phyloP scores from a whole-genome alignment of 495 filamentous ascomycete genomes.

The Xanthoparmelia taractica region DNA sequence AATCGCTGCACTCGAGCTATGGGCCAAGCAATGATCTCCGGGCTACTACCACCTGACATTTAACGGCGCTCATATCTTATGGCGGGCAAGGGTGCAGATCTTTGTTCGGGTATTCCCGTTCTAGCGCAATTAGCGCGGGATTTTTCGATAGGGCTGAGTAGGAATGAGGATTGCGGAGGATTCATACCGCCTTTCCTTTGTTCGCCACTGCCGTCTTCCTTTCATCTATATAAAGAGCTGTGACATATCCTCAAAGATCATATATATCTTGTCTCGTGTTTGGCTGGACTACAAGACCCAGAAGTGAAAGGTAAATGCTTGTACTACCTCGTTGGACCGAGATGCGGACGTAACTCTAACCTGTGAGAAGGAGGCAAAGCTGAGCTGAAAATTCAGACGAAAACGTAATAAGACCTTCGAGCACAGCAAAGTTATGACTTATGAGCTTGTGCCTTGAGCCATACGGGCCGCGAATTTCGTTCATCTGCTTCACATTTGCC shows the following conservation, averaged over 20 bases:
- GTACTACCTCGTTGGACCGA: background rate
- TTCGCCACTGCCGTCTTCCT: background rate
- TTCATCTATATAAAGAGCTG: background rate
- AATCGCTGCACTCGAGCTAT: too few species aligned
- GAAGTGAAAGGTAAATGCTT: background rate
- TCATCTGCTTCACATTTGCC: background rate
- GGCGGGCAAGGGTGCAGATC: background rate
- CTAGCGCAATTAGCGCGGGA: background rate
- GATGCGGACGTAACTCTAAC: background rate
- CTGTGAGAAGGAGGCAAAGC: background rate
- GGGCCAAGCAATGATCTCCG: too few species aligned
- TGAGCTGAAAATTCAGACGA: background rate
- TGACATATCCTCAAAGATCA: background rate
- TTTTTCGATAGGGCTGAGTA: background rate
- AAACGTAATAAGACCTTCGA: background rate
- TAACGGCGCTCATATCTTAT: too few species aligned
- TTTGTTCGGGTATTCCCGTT: background rate
- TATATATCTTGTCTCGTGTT: background rate
- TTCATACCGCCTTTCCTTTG: background rate
- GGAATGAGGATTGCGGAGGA: constrained; percentile 2
- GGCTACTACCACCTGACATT: too few species aligned
- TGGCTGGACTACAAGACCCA: background rate
- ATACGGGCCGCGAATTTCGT: background rate
- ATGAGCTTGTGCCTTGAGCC: background rate
- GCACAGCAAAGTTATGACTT: background rate